phyloP scores from a whole-genome alignment of 768 basidiomycete genomes.

The Ramaria sp. region DNA sequence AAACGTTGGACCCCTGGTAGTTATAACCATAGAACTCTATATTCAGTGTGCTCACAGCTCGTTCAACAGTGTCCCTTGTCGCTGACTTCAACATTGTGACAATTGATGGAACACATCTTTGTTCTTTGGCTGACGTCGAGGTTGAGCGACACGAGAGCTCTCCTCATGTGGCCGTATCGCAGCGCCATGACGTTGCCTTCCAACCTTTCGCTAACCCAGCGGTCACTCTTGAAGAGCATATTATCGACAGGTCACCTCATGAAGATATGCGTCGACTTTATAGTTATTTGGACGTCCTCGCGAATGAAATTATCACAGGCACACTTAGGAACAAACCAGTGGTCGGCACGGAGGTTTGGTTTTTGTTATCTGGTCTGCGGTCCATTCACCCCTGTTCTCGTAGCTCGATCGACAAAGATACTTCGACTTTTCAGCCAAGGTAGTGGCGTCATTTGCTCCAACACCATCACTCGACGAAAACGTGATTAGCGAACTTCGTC shows the following conservation, averaged over 20 bases:
- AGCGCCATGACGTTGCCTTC: conserved; percentile 22
- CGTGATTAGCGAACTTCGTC: neutral
- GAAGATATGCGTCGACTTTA: neutral
- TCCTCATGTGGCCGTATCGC: conserved; percentile 17
- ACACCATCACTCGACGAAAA: neutral
- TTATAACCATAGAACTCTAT: neutral
- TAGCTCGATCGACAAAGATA: conserved; percentile 5
- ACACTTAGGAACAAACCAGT: neutral
- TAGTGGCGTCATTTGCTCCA: neutral
- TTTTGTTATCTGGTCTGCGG: neutral
- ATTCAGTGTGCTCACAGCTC: neutral
- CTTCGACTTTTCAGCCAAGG: neutral
- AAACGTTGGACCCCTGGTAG: conserved; percentile 21
- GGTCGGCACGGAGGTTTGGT: neutral
- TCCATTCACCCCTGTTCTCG: neutral
- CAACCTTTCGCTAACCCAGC: conserved; percentile 11
- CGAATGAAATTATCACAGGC: neutral
- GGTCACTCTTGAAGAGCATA: neutral
- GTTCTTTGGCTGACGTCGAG: conserved; percentile 21
- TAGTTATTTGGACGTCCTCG: neutral
- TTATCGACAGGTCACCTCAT: neutral
- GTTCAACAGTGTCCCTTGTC: conserved; percentile 13
- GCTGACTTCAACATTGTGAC: conserved; percentile 20
- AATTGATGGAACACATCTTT: conserved; percentile 18
- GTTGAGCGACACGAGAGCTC: conserved; percentile 22